phyloP scores from a whole-genome alignment of 495 filamentous ascomycete genomes.

The Daldinia concentrica region DNA sequence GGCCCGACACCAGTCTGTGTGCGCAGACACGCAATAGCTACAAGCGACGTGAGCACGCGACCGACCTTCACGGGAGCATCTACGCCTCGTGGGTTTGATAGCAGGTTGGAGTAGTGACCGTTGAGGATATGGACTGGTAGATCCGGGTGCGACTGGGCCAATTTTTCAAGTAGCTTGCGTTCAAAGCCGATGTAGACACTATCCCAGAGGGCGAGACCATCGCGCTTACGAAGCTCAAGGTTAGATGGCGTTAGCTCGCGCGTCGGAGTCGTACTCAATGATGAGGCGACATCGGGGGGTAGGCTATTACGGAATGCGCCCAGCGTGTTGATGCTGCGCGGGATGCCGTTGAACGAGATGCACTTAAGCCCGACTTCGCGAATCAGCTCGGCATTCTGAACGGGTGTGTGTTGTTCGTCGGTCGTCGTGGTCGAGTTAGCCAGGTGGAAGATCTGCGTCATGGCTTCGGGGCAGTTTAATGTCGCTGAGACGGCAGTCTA shows the following conservation, averaged over 20 bases:
- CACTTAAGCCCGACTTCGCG: constrained; percentile 83
- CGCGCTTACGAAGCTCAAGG: constrained; percentile 58
- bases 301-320: constrained; percentile 69
- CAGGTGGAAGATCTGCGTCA: constrained; percentile 51
- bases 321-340: constrained; percentile 80
- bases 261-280: constrained; percentile 60
- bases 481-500: constrained; percentile 79
- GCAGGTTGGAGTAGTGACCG: constrained; percentile 72
- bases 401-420: constrained; percentile 51
- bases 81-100: constrained; percentile 65
- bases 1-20: constrained; percentile 81
- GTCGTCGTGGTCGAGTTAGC: constrained; percentile 34
- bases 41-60: constrained; percentile 69
- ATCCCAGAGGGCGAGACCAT: constrained; percentile 72
- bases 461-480: constrained; percentile 75
- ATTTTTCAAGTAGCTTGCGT: constrained; percentile 69
- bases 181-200: constrained; percentile 78
- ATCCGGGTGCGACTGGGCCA: constrained; percentile 75
- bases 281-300: constrained; percentile 55
- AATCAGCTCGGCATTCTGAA: constrained; percentile 76
- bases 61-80: constrained; percentile 56
- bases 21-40: constrained; percentile 74
- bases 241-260: constrained; percentile 59
- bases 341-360: constrained; percentile 86
- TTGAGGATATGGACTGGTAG: constrained; percentile 79